Evolutionary conservation across 345 rosid genomes (phyloP), one percentile per base, ranked within the genome.

Genomic region (Leavenworthia alabamica): DNA sequence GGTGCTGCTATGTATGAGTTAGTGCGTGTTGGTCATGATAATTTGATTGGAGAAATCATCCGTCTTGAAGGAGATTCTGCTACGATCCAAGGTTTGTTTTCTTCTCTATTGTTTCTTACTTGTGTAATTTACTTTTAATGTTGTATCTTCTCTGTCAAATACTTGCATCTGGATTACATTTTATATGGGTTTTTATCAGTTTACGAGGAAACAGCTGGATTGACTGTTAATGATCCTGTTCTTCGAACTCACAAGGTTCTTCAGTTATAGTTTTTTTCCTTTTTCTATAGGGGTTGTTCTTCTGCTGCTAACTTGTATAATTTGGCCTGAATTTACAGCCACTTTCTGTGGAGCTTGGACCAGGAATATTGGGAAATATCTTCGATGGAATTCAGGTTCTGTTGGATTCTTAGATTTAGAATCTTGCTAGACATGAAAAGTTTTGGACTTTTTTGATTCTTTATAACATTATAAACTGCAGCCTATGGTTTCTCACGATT

Each of bases 311-410:
- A 74, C 76, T 61, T 42, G n/a, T n/a, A 49, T 44, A 2, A 16
- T 39, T 11, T 43, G 7, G 59, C n/a, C 40, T 75, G 62, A 73
- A 63, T 42, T 71, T 84, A 17, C 89, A 88, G 99, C 99, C 99
- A 50, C 77, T 94, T 36, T n/a, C n/a, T n/a, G n/a, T n/a, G n/a
- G n/a, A n/a, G n/a, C n/a, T n/a, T n/a, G n/a, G n/a, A n/a, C n/a
- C n/a, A n/a, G n/a, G n/a, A n/a, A n/a, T n/a, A n/a, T n/a, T n/a
- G n/a, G n/a, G n/a, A n/a, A n/a, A n/a, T 90, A 94, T 90, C 59
- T 90, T 94, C 66, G 99, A 94, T 65, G 99, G 99, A 43, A 90
- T 94, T 83, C 97, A 94, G 97, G 99, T 94, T 54, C 66, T 72
- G 63, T 35, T 67, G 56, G 31, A 58, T 29, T 35, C n/a, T n/a